These are phyloP conservation scores for Berkeleyomyces basicola DNA, from an alignment of 2,329 filamentous ascomycete species.

Conservation along the genomic window DNA sequence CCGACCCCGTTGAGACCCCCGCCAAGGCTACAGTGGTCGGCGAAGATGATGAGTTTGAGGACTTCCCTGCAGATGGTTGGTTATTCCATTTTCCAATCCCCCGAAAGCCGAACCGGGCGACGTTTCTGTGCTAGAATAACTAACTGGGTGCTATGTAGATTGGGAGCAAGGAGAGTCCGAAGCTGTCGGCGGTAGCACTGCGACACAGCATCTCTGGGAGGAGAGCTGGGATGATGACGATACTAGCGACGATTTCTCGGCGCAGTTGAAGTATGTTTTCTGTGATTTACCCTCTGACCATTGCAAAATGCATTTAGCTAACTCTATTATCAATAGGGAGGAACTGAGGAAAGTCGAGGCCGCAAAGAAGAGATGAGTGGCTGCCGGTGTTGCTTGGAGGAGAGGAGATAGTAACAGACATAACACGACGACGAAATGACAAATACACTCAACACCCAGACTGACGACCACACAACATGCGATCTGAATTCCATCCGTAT, in stretches of 20 bases:
- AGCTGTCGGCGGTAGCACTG: conserved; percentile 51
- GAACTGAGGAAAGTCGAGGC: conserved; percentile 89
- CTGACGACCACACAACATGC: not conserved
- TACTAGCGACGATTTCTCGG: conserved; percentile 87
- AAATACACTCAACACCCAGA: not conserved
- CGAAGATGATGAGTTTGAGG: conserved; percentile 98
- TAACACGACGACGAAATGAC: not conserved
- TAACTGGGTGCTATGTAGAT: conserved; percentile 35
- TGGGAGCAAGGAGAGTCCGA: conserved; percentile 89
- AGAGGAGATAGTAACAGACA: not conserved
- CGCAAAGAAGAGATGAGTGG: conserved; percentile 42
- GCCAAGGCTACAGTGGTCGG: conserved; percentile 36
- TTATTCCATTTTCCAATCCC: conserved; percentile 2
- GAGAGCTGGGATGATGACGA: conserved; percentile 99
- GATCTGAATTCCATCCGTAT: not conserved
- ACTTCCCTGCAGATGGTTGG: conserved; percentile 90
- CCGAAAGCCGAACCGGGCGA: not conserved
- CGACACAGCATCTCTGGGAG: conserved; percentile 77
- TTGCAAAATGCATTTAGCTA: not conserved
- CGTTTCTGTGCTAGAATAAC: not conserved
- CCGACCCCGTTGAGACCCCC: conserved; percentile 22
- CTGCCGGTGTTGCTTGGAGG: not conserved
- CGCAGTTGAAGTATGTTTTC: conserved; percentile 66
- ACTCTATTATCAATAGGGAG: conserved; percentile 38
- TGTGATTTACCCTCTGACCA: not conserved